Conservation (phyloP, 176 grass and related monocot species). For the Rhynchospora pubera region DNA sequence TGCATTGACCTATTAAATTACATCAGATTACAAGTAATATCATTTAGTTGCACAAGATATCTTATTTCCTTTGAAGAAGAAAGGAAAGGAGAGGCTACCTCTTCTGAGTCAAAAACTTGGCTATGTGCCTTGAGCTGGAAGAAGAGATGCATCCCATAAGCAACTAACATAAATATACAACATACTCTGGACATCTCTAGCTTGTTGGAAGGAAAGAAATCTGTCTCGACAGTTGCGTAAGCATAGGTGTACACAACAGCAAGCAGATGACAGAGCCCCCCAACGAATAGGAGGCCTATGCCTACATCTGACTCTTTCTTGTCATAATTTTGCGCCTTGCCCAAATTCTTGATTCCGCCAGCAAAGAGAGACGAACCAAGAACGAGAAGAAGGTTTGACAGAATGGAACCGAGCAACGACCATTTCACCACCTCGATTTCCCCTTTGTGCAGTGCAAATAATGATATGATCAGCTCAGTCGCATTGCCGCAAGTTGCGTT, state of each 20-base stretch:
- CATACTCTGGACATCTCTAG: constrained; percentile 70
- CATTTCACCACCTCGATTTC: constrained; percentile 87
- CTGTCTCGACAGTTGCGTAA: constrained; percentile 20
- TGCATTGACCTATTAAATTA: background rate
- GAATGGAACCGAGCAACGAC: constrained; percentile 80
- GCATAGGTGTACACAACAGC: constrained; percentile 64
- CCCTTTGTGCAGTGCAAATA: constrained; percentile 65
- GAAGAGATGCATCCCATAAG: constrained; percentile 78
- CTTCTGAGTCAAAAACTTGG: constrained; percentile 70
- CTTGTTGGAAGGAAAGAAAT: constrained; percentile 15
- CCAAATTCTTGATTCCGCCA: constrained; percentile 62
- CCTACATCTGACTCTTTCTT: constrained; percentile 67
- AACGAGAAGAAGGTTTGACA: constrained; percentile 93
- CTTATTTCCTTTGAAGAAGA: background rate
- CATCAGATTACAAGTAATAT: background rate
- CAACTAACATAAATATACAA: constrained; percentile 77
- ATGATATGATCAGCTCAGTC: constrained; percentile 82
- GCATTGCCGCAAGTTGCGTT: constrained; percentile 98
- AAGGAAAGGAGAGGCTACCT: constrained; percentile 27
- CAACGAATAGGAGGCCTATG: constrained; percentile 64
- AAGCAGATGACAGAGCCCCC: constrained; percentile 70
- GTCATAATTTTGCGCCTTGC: constrained; percentile 47
- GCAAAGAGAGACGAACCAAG: constrained; percentile 78
- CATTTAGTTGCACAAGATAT: background rate
- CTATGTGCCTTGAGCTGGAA: constrained; percentile 95